Evolutionary conservation across 2,329 filamentous ascomycete genomes (phyloP).

Genomic region (Trichophyton schoenleinii): DNA sequence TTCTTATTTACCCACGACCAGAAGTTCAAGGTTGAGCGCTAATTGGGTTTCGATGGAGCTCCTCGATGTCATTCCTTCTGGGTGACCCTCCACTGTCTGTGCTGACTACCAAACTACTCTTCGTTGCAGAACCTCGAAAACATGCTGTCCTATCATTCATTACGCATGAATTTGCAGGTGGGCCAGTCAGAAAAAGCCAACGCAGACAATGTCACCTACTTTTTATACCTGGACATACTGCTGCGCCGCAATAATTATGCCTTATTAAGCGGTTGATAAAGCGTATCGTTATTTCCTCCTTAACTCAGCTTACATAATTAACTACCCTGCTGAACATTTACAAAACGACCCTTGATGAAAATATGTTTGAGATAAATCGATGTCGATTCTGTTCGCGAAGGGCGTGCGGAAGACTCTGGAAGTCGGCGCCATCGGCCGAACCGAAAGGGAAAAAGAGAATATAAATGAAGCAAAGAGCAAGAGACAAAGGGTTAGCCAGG

Average conservation of each 20-base stretch:
- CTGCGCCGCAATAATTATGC: not conserved
- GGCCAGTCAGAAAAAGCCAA: no score
- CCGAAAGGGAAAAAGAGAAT: not conserved
- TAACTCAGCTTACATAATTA: not conserved
- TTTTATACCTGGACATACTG: not conserved
- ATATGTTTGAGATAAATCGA: not conserved
- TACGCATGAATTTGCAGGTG: no score
- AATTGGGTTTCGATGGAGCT: not conserved
- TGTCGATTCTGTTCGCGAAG: not conserved
- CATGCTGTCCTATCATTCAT: no score
- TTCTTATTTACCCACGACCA: not conserved
- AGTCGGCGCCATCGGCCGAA: not conserved
- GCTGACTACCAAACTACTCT: not conserved
- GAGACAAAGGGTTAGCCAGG: not conserved
- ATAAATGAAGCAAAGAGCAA: not conserved
- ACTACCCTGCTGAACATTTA: not conserved
- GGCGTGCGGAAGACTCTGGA: not conserved
- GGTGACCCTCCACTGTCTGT: not conserved
- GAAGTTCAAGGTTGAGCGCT: not conserved
- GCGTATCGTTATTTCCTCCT: not conserved
- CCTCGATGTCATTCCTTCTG: not conserved
- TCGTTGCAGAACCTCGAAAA: not conserved
- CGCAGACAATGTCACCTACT: no score
- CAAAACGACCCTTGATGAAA: not conserved
- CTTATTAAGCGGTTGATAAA: not conserved